phyloP scores from a whole-genome alignment of 78 protist species.

The Paulinella micropora region DNA sequence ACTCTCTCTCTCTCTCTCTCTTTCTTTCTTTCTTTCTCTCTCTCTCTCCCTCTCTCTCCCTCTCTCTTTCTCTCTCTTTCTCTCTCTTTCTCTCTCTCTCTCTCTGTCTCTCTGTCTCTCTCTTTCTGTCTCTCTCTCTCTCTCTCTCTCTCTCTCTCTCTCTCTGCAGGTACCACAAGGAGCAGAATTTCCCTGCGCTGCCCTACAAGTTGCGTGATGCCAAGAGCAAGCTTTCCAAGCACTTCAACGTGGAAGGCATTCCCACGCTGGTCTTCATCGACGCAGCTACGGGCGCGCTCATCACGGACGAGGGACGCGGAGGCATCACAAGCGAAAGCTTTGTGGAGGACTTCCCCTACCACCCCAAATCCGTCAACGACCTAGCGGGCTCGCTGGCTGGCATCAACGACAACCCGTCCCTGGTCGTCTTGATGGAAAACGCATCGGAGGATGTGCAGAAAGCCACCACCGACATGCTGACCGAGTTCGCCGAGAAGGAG shows the following conservation, averaged over 20 bases:
- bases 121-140: too few species aligned
- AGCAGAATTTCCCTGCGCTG: background rate
- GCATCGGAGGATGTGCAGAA: background rate
- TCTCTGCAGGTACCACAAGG: background rate
- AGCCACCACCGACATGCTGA: background rate
- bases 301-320: constrained; percentile 16
- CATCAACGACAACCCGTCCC: background rate
- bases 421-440: background rate
- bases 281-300: background rate
- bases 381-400: background rate
- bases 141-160: too few species aligned
- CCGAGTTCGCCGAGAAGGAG: background rate
- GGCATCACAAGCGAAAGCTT: background rate
- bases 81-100: too few species aligned
- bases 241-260: background rate
- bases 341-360: constrained; percentile 14
- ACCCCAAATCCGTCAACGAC: background rate
- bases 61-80: too few species aligned
- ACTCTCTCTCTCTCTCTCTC: too few species aligned
- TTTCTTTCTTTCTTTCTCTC: too few species aligned
- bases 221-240: background rate
- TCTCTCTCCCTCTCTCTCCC: too few species aligned
- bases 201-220: background rate
- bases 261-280: background rate
- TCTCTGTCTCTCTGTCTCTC: too few species aligned